Percentiles rank a stretch among this genome's conserved stretches.
These are phyloP conservation scores for Pythium brachiatum DNA, from an alignment of 352 stramenopile species.

Conservation along the genomic window DNA sequence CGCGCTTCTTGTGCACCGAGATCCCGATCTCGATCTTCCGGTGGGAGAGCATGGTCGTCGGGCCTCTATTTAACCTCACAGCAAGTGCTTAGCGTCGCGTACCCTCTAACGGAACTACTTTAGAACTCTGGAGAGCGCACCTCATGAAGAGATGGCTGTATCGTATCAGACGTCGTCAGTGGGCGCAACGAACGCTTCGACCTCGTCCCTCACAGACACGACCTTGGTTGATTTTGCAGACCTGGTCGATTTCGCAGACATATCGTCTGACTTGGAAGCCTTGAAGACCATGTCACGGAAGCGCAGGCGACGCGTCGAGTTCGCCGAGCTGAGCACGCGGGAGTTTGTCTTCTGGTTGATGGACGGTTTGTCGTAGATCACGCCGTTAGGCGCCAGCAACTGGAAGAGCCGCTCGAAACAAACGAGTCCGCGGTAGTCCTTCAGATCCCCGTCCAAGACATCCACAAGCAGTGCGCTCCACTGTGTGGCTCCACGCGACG, in stretches of 20 bases:
- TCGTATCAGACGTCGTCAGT: not conserved
- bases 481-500: slow-evolving; percentile 5
- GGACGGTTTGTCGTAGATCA: slow-evolving; percentile 11
- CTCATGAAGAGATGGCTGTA: too few species aligned
- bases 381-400: slow-evolving; percentile 16
- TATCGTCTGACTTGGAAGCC: slow-evolving; percentile 6
- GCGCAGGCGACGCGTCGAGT: not conserved
- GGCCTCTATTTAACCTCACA: slow-evolving; percentile 27
- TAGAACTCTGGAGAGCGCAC: too few species aligned
- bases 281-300: slow-evolving; percentile 26
- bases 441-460: slow-evolving; percentile 20
- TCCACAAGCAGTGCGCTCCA: slow-evolving; percentile 25
- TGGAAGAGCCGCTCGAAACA: slow-evolving; percentile 16
- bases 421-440: slow-evolving; percentile 4
- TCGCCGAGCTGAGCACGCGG: not conserved
- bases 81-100: not conserved
- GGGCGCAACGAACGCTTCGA: slow-evolving; percentile 4
- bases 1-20: slow-evolving; percentile 28
- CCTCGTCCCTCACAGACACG: slow-evolving; percentile 8
- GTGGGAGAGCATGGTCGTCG: slow-evolving; percentile 29
- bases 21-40: slow-evolving; percentile 33
- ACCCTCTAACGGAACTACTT: too few species aligned
- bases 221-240: slow-evolving; percentile 12
- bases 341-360: not conserved
- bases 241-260: slow-evolving; percentile 11